phyloP scores from a whole-genome alignment of 306 rosid genomes.

The Castanea crenata region DNA sequence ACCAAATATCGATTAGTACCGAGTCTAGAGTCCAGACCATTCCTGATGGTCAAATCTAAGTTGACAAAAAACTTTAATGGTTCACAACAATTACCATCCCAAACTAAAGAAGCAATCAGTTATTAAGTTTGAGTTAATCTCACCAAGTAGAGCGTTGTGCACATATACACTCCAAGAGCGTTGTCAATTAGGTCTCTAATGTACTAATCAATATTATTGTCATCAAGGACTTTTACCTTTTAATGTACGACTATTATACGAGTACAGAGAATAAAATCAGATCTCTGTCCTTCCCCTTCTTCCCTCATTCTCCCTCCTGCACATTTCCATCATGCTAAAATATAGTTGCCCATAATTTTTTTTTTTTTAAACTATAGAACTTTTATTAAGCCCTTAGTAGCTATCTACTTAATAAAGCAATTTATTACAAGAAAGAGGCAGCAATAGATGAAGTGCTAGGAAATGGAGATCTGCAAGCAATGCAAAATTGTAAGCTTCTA shows the following conservation, averaged over 20 bases:
- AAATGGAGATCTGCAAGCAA: background rate
- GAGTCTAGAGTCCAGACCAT: background rate
- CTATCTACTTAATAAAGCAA: background rate
- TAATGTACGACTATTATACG: too few species aligned
- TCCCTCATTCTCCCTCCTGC: background rate
- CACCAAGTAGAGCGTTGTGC: background rate
- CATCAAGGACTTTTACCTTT: background rate
- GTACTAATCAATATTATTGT: background rate
- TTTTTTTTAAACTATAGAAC: background rate
- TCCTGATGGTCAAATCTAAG: too few species aligned
- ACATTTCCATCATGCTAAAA: background rate
- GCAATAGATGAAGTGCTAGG: background rate
- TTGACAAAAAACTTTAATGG: background rate
- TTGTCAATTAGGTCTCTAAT: background rate
- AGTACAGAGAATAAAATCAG: background rate
- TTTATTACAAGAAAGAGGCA: background rate
- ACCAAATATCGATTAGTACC: background rate
- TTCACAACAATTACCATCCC: background rate
- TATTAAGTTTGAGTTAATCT: background rate
- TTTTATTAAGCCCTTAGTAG: background rate
- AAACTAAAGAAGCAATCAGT: background rate
- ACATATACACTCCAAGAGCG: background rate
- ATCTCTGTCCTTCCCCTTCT: background rate
- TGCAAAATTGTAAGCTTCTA: constrained; percentile 5
- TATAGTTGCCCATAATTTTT: background rate